Evolutionary conservation across 176 grass and related monocot genomes (phyloP).

Genomic region (Oryza longistaminata): DNA sequence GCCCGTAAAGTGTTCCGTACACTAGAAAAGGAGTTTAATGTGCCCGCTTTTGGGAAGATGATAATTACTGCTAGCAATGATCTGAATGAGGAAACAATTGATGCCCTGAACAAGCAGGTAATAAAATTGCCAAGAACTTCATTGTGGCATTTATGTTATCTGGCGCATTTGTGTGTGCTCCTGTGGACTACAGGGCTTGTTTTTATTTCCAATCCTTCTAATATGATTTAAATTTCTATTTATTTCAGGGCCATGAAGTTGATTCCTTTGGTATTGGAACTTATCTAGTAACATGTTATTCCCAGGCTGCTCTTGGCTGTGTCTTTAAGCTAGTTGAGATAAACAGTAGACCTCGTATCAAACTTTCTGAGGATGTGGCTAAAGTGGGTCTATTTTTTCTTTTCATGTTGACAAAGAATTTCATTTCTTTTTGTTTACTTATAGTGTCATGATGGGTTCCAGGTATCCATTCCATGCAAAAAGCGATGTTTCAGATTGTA

Average conservation of each 20-base stretch:
- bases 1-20: conserved; percentile 71
- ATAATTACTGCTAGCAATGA: conserved; percentile 95
- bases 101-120: conserved; percentile 99
- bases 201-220: too few relatives aligned
- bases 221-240: too few relatives aligned
- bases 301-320: conserved; percentile 97
- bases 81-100: conserved; percentile 96
- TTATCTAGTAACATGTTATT: too few relatives aligned
- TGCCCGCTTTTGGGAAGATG: conserved; percentile 76
- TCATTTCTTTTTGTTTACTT: not conserved
- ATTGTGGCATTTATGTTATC: not conserved
- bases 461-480: too few relatives aligned
- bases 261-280: too few relatives aligned
- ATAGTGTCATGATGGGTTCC: conserved; percentile 28
- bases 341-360: conserved; percentile 92
- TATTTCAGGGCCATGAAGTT: too few relatives aligned
- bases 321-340: conserved; percentile 99
- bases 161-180: conserved; percentile 7
- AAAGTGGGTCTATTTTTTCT: conserved; percentile 63
- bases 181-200: not conserved
- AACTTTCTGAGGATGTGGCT: conserved; percentile 94
- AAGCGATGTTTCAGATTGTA: too few relatives aligned
- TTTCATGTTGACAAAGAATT: not conserved
- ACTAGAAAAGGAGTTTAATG: conserved; percentile 76
- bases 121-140: conserved; percentile 10